Base-by-base conservation (phyloP, 2,329 filamentous ascomycete species). In the Sarocladiaceae sp. region DNA sequence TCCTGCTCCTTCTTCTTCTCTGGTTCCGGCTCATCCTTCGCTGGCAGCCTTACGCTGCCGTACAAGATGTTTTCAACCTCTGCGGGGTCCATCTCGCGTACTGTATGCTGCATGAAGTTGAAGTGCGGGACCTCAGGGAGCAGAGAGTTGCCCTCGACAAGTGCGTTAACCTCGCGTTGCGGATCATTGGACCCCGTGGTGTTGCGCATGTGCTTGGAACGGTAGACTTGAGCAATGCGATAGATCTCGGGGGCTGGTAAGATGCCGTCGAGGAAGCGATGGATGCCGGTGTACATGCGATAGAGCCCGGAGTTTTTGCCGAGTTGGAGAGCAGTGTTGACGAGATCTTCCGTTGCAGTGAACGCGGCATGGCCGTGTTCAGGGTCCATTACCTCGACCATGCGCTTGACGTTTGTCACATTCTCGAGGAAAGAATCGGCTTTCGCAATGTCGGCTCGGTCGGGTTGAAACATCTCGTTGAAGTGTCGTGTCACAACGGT, bases 401-500 rank as follows among this genome's bases (percentile, higher is more conserved):
- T 77, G 47, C 68, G 66, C 52, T 70, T 69, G 53, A 78, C 68
- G 48, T 79, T 79, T 53, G 59, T 58, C 18, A 77, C 55, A 54
- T 79, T 79, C 49, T 77, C 74, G 13, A 63, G 54, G 22, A 73
- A 64, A n/a, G 68, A 66, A 55, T 77, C 74, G 13, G 62, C 61
- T 40, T 65, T 62, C 54, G 69, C 66, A 11, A 71, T 17, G 3
- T 20, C 52, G 26, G 10, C 3, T 11, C 33, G 28, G 18, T 36
- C 31, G 25, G 6, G n/a, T 8, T 6, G 13, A 17, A n/a, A 31
- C 6, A 3, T 25, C 12, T 50, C 33, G 31, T 23, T 12, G 31
- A 36, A 50, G 29, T 50, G 25, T 26, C 26, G 28, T 11, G 26
- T 48, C 26, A 48, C 44, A 54, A 68, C 68, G 59, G 69, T 73